Conservation (phyloP, 1,139 yeast species). For the Magnusiomyces starmeri region DNA sequence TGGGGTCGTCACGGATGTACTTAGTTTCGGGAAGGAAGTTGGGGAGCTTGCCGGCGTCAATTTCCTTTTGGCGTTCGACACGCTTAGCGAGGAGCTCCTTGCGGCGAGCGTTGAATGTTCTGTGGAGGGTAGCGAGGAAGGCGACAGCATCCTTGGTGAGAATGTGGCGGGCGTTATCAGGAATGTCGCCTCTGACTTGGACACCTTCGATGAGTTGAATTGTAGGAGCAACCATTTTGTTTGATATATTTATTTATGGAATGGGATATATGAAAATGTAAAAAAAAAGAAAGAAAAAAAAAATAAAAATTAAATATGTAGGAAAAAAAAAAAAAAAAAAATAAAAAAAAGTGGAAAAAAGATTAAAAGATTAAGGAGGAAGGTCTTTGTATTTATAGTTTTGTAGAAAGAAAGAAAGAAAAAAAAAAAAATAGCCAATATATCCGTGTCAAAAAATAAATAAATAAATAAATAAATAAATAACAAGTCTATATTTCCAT, state of each 20-base stretch:
- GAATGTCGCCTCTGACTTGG: conserved; percentile 56
- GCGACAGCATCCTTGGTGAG: conserved; percentile 61
- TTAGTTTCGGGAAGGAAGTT: conserved; percentile 67
- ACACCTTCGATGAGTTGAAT: conserved; percentile 47
- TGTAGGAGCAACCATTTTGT: conserved; percentile 33
- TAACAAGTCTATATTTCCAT: too few relatives aligned
- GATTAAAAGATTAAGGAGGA: not conserved
- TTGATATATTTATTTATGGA: not conserved
- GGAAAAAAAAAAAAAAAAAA: not conserved
- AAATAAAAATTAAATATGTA: not conserved
- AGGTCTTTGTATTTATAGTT: conserved; percentile 1
- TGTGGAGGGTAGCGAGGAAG: conserved; percentile 63
- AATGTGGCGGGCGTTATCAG: conserved; percentile 50
- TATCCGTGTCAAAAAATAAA: too few relatives aligned
- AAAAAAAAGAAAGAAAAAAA: not conserved
- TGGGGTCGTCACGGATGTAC: conserved; percentile 60
- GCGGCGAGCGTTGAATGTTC: conserved; percentile 57
- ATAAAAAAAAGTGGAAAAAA: not conserved
- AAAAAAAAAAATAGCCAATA: too few relatives aligned
- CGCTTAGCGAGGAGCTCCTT: conserved; percentile 53
- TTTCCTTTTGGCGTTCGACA: conserved; percentile 48
- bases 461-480: too few relatives aligned
- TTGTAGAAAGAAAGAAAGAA: not conserved
- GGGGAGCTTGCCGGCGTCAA: conserved; percentile 61
- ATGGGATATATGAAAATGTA: not conserved